Percentiles rank a stretch among this genome's conserved stretches.
Evolutionary conservation across 176 grass and related monocot species (phyloP).

Genomic region (Cymbopogon citratus): DNA sequence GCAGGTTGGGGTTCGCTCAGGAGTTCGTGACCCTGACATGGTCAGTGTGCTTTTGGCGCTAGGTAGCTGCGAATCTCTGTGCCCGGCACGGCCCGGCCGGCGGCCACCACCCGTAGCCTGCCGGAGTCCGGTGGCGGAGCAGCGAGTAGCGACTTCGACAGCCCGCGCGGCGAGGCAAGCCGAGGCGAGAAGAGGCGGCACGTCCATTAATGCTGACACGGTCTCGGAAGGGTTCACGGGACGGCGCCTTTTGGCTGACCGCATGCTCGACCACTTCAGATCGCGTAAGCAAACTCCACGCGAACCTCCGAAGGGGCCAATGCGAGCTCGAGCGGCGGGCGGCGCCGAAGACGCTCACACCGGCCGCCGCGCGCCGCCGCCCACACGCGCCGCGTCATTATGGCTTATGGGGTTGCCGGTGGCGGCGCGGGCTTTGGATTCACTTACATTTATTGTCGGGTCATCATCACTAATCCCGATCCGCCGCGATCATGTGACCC

Average conservation of each 20-base stretch:
- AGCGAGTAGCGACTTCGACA: neutral
- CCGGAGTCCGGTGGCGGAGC: neutral
- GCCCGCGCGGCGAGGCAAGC: conserved; percentile 5
- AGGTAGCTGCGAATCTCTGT: conserved; percentile 10
- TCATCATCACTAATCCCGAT: neutral
- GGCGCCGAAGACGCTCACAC: neutral
- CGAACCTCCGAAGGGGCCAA: neutral
- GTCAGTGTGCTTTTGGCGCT: conserved; percentile 29
- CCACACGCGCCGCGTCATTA: neutral
- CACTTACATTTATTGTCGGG: neutral
- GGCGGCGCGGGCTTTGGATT: conserved; percentile 7
- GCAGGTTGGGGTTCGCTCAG: conserved; percentile 1
- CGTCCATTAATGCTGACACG: conserved; percentile 34
- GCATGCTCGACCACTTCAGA: neutral
- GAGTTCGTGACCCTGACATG: conserved; percentile 38
- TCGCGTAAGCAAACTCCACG: neutral
- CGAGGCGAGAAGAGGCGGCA: neutral
- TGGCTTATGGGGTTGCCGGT: neutral
- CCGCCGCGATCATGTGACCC: neutral
- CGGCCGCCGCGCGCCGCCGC: neutral
- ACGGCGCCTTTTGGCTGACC: neutral
- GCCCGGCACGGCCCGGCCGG: neutral
- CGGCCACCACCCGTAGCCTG: neutral
- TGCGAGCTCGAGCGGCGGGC: neutral
- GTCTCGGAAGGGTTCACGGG: conserved; percentile 19